A percentile compares a stretch with the other conserved stretches of the same genome.
These are phyloP conservation scores for Biancaea sappan DNA, from an alignment of 306 rosid species.

Conservation along the genomic window DNA sequence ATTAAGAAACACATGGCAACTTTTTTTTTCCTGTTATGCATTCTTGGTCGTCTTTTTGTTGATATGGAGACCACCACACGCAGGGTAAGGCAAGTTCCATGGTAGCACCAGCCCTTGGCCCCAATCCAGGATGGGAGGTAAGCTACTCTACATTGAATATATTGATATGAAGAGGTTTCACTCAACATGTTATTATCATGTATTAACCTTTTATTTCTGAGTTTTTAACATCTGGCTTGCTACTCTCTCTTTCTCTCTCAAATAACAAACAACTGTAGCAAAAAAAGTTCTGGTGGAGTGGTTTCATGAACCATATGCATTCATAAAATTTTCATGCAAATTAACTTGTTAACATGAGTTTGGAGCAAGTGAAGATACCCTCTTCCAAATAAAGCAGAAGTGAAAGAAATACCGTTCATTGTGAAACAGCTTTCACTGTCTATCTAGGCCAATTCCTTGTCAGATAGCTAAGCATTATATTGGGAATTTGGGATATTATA, in stretches of 20 bases:
- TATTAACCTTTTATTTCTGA: not conserved
- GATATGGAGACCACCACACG: slow-evolving; percentile 27
- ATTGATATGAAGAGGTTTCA: not conserved
- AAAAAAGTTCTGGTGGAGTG: not conserved
- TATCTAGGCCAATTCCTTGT: slow-evolving; percentile 10
- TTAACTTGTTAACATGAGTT: not conserved
- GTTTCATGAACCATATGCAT: not conserved
- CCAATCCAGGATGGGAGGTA: slow-evolving; percentile 96
- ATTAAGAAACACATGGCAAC: not conserved
- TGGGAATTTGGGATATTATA: slow-evolving; percentile 4
- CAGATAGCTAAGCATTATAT: slow-evolving; percentile 19
- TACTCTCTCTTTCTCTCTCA: not conserved
- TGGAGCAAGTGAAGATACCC: not conserved
- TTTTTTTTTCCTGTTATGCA: not conserved
- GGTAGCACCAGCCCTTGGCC: slow-evolving; percentile 92
- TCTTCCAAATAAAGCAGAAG: not conserved
- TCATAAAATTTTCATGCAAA: not conserved
- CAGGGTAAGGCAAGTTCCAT: slow-evolving; percentile 96
- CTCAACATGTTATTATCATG: not conserved
- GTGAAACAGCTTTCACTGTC: not conserved
- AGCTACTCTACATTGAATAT: slow-evolving; percentile 36
- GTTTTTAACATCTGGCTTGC: not conserved
- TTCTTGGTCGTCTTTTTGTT: slow-evolving; percentile 5
- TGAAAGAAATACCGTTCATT: not conserved
- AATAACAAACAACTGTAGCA: not conserved